Evolutionary conservation across 1,284 basidiomycete genomes (phyloP).

Genomic region (Rhodotorula sp.): DNA sequence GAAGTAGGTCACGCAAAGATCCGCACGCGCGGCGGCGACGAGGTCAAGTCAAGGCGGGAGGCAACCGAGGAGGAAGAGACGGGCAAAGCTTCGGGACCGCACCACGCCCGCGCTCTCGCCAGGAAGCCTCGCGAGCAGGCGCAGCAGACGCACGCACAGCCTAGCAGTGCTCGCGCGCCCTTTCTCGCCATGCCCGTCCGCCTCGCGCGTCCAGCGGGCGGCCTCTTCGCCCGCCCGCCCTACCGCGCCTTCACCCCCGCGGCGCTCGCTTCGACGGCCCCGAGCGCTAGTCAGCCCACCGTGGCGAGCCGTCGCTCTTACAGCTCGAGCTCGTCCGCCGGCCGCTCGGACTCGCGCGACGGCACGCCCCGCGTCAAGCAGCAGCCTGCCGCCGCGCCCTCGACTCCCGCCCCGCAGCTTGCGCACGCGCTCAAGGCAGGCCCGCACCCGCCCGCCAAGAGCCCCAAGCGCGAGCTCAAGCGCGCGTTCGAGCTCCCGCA

Average conservation of each 20-base stretch:
- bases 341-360: constrained; percentile 8
- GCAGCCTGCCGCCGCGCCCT: neutral
- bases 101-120: neutral
- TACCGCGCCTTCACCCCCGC: neutral
- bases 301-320: neutral
- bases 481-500: constrained; percentile 34
- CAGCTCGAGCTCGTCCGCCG: constrained; percentile 10
- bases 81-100: too few relatives aligned
- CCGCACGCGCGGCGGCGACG: too few relatives aligned
- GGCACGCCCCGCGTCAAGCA: constrained; percentile 1
- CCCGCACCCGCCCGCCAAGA: too few relatives aligned
- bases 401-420: neutral
- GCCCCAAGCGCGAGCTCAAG: neutral
- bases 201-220: neutral
- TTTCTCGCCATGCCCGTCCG: neutral
- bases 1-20: too few relatives aligned
- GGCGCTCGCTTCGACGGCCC: neutral
- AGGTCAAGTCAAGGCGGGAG: too few relatives aligned
- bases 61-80: too few relatives aligned
- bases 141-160: too few relatives aligned
- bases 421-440: neutral
- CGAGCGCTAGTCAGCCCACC: neutral
- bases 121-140: neutral
- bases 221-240: neutral
- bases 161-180: too few relatives aligned